Percentiles rank a stretch among this genome's conserved stretches.
Evolutionary conservation across 2,329 filamentous ascomycete species (phyloP).

Genomic region (Alternaria infectoria): DNA sequence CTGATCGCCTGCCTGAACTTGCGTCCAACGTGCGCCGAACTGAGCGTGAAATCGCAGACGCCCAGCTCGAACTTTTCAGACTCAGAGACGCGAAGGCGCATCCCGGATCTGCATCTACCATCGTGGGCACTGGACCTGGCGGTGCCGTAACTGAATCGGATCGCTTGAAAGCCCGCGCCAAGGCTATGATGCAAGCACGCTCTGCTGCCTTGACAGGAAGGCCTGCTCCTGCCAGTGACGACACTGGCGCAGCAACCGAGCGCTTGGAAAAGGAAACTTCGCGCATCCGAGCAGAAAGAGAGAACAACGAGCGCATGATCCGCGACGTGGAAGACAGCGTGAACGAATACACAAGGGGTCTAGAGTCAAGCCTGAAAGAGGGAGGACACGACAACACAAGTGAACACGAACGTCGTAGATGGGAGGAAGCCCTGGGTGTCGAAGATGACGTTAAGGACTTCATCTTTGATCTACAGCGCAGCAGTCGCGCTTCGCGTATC

Average conservation of each 20-base stretch:
- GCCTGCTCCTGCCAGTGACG: slow-evolving; percentile 72
- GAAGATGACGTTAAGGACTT: slow-evolving; percentile 98
- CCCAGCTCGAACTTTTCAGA: slow-evolving; percentile 89
- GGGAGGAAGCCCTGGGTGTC: slow-evolving; percentile 95
- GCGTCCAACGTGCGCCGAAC: slow-evolving; percentile 90
- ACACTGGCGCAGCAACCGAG: slow-evolving; percentile 80
- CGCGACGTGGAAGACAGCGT: slow-evolving; percentile 96
- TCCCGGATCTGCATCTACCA: slow-evolving; percentile 77
- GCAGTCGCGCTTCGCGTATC: slow-evolving; percentile 77
- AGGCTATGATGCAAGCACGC: slow-evolving; percentile 98
- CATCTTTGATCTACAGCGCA: slow-evolving; percentile 93
- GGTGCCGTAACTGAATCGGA: slow-evolving; percentile 91
- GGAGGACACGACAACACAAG: slow-evolving; percentile 75
- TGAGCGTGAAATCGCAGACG: slow-evolving; percentile 91
- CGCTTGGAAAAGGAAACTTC: slow-evolving; percentile 88
- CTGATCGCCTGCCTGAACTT: slow-evolving; percentile 87
- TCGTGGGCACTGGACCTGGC: slow-evolving; percentile 91
- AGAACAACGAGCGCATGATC: slow-evolving; percentile 96
- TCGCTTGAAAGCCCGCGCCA: slow-evolving; percentile 90
- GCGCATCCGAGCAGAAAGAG: slow-evolving; percentile 80
- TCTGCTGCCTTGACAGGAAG: slow-evolving; percentile 90
- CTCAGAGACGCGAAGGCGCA: slow-evolving; percentile 91
- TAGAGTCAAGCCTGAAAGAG: slow-evolving; percentile 88
- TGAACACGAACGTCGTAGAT: slow-evolving; percentile 89
- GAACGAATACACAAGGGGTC: slow-evolving; percentile 79